Conservation (phyloP, 805 yeast genomes). For the Zygosaccharomyces kombuchaensis region DNA sequence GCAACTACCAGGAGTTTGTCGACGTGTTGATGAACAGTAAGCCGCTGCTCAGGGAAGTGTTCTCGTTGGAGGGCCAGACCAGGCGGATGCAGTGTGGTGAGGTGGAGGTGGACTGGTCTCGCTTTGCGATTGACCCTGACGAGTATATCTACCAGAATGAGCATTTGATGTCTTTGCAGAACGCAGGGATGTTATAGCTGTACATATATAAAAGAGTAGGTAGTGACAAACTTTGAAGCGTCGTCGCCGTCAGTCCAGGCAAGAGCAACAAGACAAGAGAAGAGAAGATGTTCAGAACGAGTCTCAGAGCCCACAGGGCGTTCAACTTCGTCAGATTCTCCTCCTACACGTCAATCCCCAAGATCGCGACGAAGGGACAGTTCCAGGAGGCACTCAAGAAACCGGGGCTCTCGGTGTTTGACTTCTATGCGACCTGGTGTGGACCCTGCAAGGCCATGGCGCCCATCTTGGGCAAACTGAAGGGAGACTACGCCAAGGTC, state of each 20-base stretch:
- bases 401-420: slow-evolving; percentile 45
- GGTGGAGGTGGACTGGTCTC: slow-evolving; percentile 24
- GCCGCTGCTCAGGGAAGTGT: slow-evolving; percentile 27
- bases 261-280: background rate
- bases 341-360: slow-evolving; percentile 30
- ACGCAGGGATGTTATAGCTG: slow-evolving; percentile 19
- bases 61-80: slow-evolving; percentile 26
- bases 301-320: slow-evolving; percentile 5
- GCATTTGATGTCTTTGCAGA: slow-evolving; percentile 18
- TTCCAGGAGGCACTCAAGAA: slow-evolving; percentile 35
- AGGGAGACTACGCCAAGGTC: slow-evolving; percentile 40
- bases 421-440: slow-evolving; percentile 72
- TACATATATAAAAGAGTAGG: slow-evolving; percentile 2
- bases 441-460: slow-evolving; percentile 75
- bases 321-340: slow-evolving; percentile 7
- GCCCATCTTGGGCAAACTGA: slow-evolving; percentile 47
- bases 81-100: slow-evolving; percentile 4
- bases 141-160: slow-evolving; percentile 24
- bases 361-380: slow-evolving; percentile 34
- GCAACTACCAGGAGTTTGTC: slow-evolving; percentile 31
- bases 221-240: background rate
- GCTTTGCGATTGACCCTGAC: slow-evolving; percentile 26
- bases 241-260: background rate
- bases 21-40: slow-evolving; percentile 27
- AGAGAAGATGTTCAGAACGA: slow-evolving; percentile 9